A percentile compares a stretch with the other conserved stretches of the same genome.
These are phyloP conservation scores for Yamadazyma olivae DNA, from an alignment of 805 yeast species.

Conservation along the genomic window DNA sequence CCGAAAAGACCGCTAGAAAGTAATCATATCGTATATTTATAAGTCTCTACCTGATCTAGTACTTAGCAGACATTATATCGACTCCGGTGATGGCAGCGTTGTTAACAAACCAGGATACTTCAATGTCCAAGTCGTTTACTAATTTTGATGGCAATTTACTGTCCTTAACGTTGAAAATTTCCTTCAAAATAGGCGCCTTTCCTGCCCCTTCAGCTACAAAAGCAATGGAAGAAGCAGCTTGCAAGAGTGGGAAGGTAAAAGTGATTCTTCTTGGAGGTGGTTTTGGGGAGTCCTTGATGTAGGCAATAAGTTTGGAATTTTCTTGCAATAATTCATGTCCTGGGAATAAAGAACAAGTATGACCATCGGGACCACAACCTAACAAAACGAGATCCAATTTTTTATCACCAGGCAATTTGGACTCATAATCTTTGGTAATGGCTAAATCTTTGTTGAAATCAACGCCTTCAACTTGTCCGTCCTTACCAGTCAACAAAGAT, in stretches of 20 bases:
- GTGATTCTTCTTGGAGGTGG: constrained; percentile 94
- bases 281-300: constrained; percentile 82
- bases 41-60: too few species aligned
- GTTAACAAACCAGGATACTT: constrained; percentile 82
- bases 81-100: constrained; percentile 72
- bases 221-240: constrained; percentile 51
- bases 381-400: constrained; percentile 65
- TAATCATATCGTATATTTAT: too few species aligned
- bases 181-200: constrained; percentile 68
- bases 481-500: constrained; percentile 50
- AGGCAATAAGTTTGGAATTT: constrained; percentile 49
- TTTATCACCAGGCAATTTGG: constrained; percentile 46
- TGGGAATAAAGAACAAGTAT: constrained; percentile 91
- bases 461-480: constrained; percentile 42
- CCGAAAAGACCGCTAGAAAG: too few species aligned
- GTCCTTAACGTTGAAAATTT: constrained; percentile 57
- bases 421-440: constrained; percentile 64
- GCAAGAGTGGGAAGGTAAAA: constrained; percentile 75
- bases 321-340: constrained; percentile 69
- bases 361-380: constrained; percentile 97
- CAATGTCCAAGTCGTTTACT: constrained; percentile 58
- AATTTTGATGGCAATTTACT: constrained; percentile 65
- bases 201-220: constrained; percentile 90
- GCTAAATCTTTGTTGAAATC: constrained; percentile 41
- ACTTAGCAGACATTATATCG: constrained; percentile 35